Conservation (phyloP, 1,284 basidiomycete species). For the Fomes fomentarius region DNA sequence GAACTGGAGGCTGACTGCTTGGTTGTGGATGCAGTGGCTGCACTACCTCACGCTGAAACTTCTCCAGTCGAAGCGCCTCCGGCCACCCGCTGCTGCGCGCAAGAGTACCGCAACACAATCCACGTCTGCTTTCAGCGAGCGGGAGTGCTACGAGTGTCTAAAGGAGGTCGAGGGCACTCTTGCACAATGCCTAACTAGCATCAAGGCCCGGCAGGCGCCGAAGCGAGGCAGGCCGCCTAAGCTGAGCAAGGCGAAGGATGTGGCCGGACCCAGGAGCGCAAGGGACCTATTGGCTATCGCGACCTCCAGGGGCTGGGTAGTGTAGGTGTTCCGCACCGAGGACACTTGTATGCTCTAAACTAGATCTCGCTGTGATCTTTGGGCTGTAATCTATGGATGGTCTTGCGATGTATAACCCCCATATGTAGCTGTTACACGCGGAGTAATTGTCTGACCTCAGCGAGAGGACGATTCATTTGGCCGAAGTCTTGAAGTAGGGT, state of each 20-base stretch:
- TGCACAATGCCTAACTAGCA: constrained; percentile 41
- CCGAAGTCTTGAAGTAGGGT: no score
- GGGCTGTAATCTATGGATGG: no score
- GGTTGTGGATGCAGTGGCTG: constrained; percentile 65
- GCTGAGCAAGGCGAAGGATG: constrained; percentile 3
- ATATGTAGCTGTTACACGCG: no score
- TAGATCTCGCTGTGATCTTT: no score
- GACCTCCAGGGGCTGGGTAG: constrained; percentile 56
- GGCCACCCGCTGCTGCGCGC: constrained; percentile 43
- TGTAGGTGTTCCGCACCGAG: no score
- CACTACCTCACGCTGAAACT: constrained; percentile 80
- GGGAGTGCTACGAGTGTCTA: constrained; percentile 62
- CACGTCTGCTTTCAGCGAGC: constrained; percentile 47
- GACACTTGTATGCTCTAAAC: no score
- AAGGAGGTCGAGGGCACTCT: constrained; percentile 60
- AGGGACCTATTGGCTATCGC: constrained; percentile 57
- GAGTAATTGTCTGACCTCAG: no score
- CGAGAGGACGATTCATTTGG: no score
- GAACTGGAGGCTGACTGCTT: neutral
- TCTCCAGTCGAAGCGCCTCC: constrained; percentile 68
- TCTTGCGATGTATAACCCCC: no score
- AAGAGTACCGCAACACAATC: constrained; percentile 27
- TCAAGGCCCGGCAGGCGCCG: constrained; percentile 24
- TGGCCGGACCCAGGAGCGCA: constrained; percentile 46
- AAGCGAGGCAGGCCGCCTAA: constrained; percentile 38